A percentile compares a stretch with the other conserved stretches of the same genome.
phyloP scores from a whole-genome alignment of 1,139 yeast species.

The Blastobotrys proliferans region DNA sequence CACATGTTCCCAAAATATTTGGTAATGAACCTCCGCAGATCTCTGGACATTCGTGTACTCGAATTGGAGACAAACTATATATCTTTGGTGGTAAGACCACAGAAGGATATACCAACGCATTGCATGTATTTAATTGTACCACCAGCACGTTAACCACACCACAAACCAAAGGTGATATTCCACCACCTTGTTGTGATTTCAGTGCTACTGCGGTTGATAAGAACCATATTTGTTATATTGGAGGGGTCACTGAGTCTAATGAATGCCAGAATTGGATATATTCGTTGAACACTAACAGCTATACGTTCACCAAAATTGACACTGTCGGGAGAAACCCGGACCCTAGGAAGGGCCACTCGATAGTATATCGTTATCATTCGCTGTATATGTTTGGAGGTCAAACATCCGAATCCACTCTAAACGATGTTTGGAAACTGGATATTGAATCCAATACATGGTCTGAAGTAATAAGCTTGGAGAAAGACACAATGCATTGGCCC shows the following conservation, averaged over 20 bases:
- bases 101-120: slow-evolving; percentile 18
- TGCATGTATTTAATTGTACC: slow-evolving; percentile 24
- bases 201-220: slow-evolving; percentile 18
- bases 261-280: slow-evolving; percentile 18
- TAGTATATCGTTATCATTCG: slow-evolving; percentile 13
- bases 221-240: slow-evolving; percentile 23
- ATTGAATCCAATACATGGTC: slow-evolving; percentile 16
- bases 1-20: slow-evolving; percentile 25
- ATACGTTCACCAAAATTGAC: slow-evolving; percentile 14
- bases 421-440: slow-evolving; percentile 25
- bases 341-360: slow-evolving; percentile 24
- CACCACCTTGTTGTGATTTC: slow-evolving; percentile 22
- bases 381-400: slow-evolving; percentile 28
- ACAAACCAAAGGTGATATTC: slow-evolving; percentile 16
- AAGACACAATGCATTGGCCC: slow-evolving; percentile 26
- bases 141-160: slow-evolving; percentile 21
- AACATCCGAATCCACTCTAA: slow-evolving; percentile 15
- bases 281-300: slow-evolving; percentile 18
- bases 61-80: slow-evolving; percentile 19
- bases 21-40: slow-evolving; percentile 27
- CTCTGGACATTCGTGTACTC: slow-evolving; percentile 22
- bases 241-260: slow-evolving; percentile 22
- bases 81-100: slow-evolving; percentile 26
- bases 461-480: slow-evolving; percentile 22
- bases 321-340: slow-evolving; percentile 16